These are phyloP conservation scores for Coemansia sp. DNA, from an alignment of 192 early-diverging fungal genomes.

Conservation along the genomic window DNA sequence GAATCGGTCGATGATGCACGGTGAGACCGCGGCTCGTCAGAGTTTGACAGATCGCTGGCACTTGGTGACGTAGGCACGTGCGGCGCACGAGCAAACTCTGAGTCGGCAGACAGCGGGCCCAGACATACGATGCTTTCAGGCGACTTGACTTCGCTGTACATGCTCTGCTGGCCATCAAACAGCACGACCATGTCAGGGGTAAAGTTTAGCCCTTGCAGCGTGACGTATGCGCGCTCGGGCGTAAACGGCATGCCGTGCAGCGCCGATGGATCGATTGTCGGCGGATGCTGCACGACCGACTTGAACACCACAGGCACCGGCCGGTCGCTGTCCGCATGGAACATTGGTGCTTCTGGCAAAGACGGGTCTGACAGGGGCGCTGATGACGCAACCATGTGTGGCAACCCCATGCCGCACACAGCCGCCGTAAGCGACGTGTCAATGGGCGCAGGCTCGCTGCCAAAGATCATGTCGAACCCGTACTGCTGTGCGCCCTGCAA, in stretches of 20 bases:
- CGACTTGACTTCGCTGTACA: conserved; percentile 47
- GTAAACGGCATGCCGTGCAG: conserved; percentile 15
- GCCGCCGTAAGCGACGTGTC: conserved; percentile 44
- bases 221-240: conserved; percentile 50
- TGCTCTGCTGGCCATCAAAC: conserved; percentile 62
- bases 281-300: conserved; percentile 43
- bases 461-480: conserved; percentile 1
- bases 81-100: conserved; percentile 4
- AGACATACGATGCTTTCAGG: conserved; percentile 43
- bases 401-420: conserved; percentile 32
- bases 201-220: conserved; percentile 71
- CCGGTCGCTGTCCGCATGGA: conserved; percentile 12
- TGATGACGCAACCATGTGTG: conserved; percentile 21
- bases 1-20: conserved; percentile 50
- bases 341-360: conserved; percentile 3
- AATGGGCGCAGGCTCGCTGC: conserved; percentile 7
- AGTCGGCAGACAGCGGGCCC: conserved; percentile 41
- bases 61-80: conserved; percentile 40
- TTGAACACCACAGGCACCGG: conserved; percentile 46
- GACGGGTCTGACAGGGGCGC: conserved; percentile 13
- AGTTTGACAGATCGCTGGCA: conserved; percentile 38
- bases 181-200: conserved; percentile 67
- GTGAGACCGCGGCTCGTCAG: conserved; percentile 23
- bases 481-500: conserved; percentile 22
- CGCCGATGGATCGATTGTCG: conserved; percentile 30